Evolutionary conservation across 257 asterid genomes (phyloP).

Genomic region (Lycium ferocissimum): DNA sequence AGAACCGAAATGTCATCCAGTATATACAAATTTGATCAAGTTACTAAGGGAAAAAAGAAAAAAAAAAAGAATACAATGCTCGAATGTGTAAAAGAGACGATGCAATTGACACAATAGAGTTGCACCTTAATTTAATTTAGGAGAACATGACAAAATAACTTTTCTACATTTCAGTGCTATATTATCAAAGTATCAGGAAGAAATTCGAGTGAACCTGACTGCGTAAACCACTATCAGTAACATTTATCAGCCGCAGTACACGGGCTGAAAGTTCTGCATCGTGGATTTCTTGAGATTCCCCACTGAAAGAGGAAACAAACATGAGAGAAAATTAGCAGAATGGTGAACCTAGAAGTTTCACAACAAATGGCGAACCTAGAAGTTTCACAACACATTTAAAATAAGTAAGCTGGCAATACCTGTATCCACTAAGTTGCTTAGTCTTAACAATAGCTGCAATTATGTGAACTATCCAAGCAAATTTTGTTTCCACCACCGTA

Average conservation of each 20-base stretch:
- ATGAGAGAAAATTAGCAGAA: constrained; percentile 28
- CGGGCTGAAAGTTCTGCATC: constrained; percentile 99
- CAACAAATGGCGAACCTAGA: neutral
- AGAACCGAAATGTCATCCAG: neutral
- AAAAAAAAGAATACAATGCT: neutral
- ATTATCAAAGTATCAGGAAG: neutral
- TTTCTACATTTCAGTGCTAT: neutral
- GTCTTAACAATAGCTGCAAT: constrained; percentile 82
- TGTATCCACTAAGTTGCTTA: constrained; percentile 84
- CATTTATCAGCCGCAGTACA: constrained; percentile 81
- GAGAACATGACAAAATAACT: constrained; percentile 17
- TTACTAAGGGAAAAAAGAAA: neutral
- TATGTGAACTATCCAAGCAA: constrained; percentile 96
- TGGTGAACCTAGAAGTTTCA: too few relatives aligned
- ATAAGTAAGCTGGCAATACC: constrained; percentile 46
- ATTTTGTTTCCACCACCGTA: constrained; percentile 82
- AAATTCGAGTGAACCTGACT: constrained; percentile 63
- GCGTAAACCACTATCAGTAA: constrained; percentile 86
- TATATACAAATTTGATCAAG: neutral
- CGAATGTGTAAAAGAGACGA: neutral
- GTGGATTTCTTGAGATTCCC: constrained; percentile 86
- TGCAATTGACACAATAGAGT: neutral
- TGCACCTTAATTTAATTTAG: neutral
- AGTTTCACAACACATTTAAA: constrained; percentile 20
- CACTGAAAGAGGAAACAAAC: constrained; percentile 51